Evolutionary conservation across 2,329 filamentous ascomycete genomes (phyloP), one percentile per base, ranked within the genome.

Genomic region (Cercospora sp.): DNA sequence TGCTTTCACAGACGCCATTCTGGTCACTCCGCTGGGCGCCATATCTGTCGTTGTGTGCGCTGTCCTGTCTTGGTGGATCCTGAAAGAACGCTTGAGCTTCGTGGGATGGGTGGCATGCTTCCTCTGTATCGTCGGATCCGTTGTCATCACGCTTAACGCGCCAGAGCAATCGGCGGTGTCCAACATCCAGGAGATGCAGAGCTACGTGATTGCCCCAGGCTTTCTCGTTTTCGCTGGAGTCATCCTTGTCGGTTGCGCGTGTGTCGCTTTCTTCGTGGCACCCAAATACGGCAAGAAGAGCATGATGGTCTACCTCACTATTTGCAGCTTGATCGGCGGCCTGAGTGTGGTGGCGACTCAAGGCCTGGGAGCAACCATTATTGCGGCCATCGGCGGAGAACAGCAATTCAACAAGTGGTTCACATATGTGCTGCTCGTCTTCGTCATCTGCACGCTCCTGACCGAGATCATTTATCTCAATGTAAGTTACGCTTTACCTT

Each of bases 321-420:
- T 99, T 74, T 99, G 95, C 86, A 97, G 93, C 81, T 87, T 96
- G 84, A 89, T 98, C 69, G 95, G 95, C 71, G 95, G 94, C 1
- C 83, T 98, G 76, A 97, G 93, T 80, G 95, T 98, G 8, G 95
- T 98, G 64, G 91, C 93, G 16, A 98, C 94, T 2, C 94, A 98
- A 80, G 95, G 95, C 18, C 82, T 99, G 53, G 95, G 95, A 63
- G 89, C 94, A 64, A 94, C 94, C 18, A 94, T 99, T 71, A 87
- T 97, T 65, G 92, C 94, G 0, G 93, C 96, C 82, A 90, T 90
- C 68, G 86, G 87, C 18, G 95, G 94, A 16, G 88, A 89, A 60
- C 86, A 90, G 1, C 94, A 99, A 84, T 98, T 97, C 81, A 97
- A 97, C 79, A 89, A 98, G 78, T 98, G 94, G 94, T 99, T 99